Evolutionary conservation across 1,139 yeast species (phyloP).

Genomic region (Yamadazyma blattariae): DNA sequence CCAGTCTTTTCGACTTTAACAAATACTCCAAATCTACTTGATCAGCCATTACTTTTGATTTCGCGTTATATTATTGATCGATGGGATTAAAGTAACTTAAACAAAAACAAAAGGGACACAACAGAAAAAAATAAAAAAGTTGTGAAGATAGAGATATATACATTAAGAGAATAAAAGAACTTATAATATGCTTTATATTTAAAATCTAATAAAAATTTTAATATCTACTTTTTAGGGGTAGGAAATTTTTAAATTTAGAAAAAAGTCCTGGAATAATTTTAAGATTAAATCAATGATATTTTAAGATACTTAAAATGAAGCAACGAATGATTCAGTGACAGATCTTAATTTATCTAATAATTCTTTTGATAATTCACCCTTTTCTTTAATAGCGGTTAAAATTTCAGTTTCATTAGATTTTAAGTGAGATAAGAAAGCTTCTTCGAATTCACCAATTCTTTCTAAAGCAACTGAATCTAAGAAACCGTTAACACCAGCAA

Average conservation of each 20-base stretch:
- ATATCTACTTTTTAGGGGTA: background rate
- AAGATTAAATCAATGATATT: too few species aligned
- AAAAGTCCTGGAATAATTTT: too few species aligned
- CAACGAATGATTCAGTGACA: constrained; percentile 89
- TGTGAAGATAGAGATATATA: too few species aligned
- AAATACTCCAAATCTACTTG: too few species aligned
- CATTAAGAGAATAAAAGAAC: too few species aligned
- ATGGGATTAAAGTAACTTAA: too few species aligned
- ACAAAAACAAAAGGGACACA: too few species aligned
- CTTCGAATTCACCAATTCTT: constrained; percentile 90
- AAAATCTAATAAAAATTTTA: constrained; percentile 5
- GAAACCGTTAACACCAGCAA: constrained; percentile 99
- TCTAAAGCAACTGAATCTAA: constrained; percentile 84
- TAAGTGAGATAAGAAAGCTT: constrained; percentile 85
- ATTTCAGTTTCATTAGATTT: constrained; percentile 86
- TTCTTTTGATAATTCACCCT: constrained; percentile 91
- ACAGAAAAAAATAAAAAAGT: too few species aligned
- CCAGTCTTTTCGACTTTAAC: too few species aligned
- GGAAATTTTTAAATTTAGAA: too few species aligned
- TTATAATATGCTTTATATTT: constrained; percentile 8
- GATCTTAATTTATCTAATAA: constrained; percentile 82
- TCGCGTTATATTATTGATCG: too few species aligned
- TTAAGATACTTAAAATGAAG: constrained; percentile 68
- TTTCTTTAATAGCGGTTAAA: constrained; percentile 77
- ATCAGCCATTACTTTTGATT: too few species aligned